Percentiles rank a stretch among this genome's conserved stretches.
phyloP scores from a whole-genome alignment of 75 land plant genomes.

The Ceratopteris richardii region DNA sequence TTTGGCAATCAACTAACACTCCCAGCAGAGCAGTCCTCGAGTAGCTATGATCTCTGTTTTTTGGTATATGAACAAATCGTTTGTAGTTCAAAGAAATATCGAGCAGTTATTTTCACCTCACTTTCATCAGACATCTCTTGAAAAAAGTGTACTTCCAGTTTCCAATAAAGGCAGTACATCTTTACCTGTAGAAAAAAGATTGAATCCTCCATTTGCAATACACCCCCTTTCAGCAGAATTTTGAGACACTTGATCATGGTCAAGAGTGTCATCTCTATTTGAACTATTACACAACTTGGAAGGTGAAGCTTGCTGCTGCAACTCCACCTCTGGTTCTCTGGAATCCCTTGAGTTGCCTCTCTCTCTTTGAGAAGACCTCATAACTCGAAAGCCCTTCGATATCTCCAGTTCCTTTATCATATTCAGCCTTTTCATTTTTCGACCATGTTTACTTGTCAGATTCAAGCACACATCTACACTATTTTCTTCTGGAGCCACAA shows the following conservation, averaged over 20 bases:
- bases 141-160: too few relatives aligned
- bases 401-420: not conserved
- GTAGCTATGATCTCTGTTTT: too few relatives aligned
- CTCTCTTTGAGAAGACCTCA: slow-evolving; percentile 6
- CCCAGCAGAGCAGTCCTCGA: too few relatives aligned
- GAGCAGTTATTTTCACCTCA: too few relatives aligned
- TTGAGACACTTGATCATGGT: not conserved
- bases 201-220: too few relatives aligned
- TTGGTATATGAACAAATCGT: too few relatives aligned
- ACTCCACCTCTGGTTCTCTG: not conserved
- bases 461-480: not conserved
- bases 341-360: slow-evolving; percentile 1
- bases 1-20: too few relatives aligned
- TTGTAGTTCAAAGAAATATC: too few relatives aligned
- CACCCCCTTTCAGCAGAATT: too few relatives aligned
- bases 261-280: not conserved
- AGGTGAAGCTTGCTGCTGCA: slow-evolving; percentile 23
- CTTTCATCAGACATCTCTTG: too few relatives aligned
- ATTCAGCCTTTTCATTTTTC: not conserved
- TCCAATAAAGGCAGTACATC: too few relatives aligned
- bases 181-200: too few relatives aligned
- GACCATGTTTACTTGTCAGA: slow-evolving; percentile 6
- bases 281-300: slow-evolving; percentile 22
- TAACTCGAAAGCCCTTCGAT: not conserved
- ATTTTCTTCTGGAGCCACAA: not conserved